Evolutionary conservation across 306 rosid genomes (phyloP).

Genomic region (Castanospermum australe): DNA sequence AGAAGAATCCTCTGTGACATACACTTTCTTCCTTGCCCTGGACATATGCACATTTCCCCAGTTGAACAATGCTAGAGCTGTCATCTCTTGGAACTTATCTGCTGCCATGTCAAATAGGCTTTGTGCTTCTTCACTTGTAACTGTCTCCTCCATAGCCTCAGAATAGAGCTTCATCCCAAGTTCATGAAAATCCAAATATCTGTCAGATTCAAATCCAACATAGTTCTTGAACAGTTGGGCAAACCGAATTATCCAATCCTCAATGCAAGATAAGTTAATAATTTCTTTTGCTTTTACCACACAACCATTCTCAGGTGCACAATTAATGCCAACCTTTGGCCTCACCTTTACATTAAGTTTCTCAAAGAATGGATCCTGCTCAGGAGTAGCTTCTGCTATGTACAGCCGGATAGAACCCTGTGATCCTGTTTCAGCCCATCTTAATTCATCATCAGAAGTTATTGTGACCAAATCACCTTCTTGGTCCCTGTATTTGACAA

Average conservation of each 20-base stretch:
- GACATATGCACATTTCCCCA: constrained; percentile 95
- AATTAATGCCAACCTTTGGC: constrained; percentile 17
- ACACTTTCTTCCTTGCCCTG: constrained; percentile 76
- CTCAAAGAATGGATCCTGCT: constrained; percentile 64
- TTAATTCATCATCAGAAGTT: constrained; percentile 74
- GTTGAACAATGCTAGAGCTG: constrained; percentile 88
- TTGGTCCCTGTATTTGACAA: constrained; percentile 79
- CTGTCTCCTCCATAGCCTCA: constrained; percentile 93
- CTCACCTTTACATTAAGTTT: constrained; percentile 33
- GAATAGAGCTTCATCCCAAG: constrained; percentile 87
- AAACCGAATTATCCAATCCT: constrained; percentile 84
- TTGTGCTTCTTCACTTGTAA: constrained; percentile 88
- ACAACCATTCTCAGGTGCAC: constrained; percentile 40
- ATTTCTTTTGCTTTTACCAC: constrained; percentile 45
- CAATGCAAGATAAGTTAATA: constrained; percentile 64
- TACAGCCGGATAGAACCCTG: constrained; percentile 67
- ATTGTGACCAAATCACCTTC: constrained; percentile 95
- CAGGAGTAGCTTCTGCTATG: constrained; percentile 63
- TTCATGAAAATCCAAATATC: constrained; percentile 76
- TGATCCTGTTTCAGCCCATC: constrained; percentile 73
- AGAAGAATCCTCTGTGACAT: constrained; percentile 55
- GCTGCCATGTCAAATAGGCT: constrained; percentile 73
- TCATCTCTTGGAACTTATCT: constrained; percentile 86
- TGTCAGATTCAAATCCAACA: constrained; percentile 79
- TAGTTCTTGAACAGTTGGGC: constrained; percentile 78